Percentiles rank a stretch among this genome's conserved stretches.
Evolutionary conservation across 106 monocot genomes (phyloP).

Genomic region (Cymbidium sinense): DNA sequence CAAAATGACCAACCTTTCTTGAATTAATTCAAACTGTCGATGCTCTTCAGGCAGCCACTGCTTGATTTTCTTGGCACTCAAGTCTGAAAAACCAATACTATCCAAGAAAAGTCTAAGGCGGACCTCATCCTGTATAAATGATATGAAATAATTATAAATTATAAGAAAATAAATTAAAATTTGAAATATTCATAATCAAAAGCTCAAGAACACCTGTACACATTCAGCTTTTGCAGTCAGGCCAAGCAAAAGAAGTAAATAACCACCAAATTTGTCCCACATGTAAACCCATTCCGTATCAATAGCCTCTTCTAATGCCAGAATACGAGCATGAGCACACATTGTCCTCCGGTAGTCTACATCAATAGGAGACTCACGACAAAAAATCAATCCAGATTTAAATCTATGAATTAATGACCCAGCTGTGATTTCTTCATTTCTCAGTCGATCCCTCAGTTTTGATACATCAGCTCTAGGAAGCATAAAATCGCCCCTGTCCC

Average conservation of each 20-base stretch:
- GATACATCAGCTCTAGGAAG: slow-evolving; percentile 95
- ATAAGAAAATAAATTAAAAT: neutral
- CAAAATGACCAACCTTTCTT: slow-evolving; percentile 63
- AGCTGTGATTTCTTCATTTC: slow-evolving; percentile 84
- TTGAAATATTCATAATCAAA: neutral
- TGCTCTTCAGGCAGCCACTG: slow-evolving; percentile 99
- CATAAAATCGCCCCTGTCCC: slow-evolving; percentile 94
- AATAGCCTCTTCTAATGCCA: slow-evolving; percentile 97
- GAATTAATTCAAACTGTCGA: slow-evolving; percentile 87
- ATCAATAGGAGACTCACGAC: slow-evolving; percentile 43
- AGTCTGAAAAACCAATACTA: slow-evolving; percentile 89
- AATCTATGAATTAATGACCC: slow-evolving; percentile 52
- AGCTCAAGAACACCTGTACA: slow-evolving; percentile 50
- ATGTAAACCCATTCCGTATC: slow-evolving; percentile 99
- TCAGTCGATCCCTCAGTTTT: slow-evolving; percentile 91
- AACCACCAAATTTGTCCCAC: slow-evolving; percentile 99
- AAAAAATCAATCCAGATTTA: slow-evolving; percentile 37
- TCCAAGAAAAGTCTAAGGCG: slow-evolving; percentile 95
- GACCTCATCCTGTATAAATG: slow-evolving; percentile 80
- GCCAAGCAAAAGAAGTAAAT: slow-evolving; percentile 97
- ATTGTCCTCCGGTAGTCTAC: slow-evolving; percentile 80
- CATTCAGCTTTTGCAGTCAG: slow-evolving; percentile 97
- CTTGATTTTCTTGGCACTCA: slow-evolving; percentile 96
- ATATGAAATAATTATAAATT: neutral
- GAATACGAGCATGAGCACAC: slow-evolving; percentile 97